phyloP scores from a whole-genome alignment of 2,329 filamentous ascomycete genomes.

The Trichophaea hybrida region DNA sequence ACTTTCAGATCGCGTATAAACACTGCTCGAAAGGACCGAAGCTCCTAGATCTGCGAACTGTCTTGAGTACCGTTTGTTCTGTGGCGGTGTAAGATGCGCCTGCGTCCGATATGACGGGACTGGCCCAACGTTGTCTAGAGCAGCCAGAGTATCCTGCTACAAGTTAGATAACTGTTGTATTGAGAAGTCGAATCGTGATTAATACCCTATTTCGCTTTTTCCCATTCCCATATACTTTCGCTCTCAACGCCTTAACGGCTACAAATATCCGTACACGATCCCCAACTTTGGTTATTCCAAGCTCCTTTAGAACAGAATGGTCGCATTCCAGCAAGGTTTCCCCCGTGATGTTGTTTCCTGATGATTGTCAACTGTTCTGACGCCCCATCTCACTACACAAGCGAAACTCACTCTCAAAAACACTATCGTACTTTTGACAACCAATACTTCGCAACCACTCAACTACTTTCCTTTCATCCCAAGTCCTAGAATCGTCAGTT shows the following conservation, averaged over 20 bases:
- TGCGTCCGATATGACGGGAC: slow-evolving; percentile 28
- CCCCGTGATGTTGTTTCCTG: slow-evolving; percentile 87
- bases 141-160: slow-evolving; percentile 17
- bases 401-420: slow-evolving; percentile 43
- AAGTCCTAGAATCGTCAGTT: slow-evolving; percentile 38
- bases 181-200: neutral
- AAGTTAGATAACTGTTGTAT: neutral
- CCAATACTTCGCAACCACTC: slow-evolving; percentile 86
- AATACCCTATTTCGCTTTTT: slow-evolving; percentile 73
- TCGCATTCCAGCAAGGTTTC: slow-evolving; percentile 95
- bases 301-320: slow-evolving; percentile 88
- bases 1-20: slow-evolving; percentile 19
- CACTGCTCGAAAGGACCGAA: slow-evolving; percentile 16
- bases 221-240: slow-evolving; percentile 58
- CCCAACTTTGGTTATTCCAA: slow-evolving; percentile 95
- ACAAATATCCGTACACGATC: slow-evolving; percentile 85
- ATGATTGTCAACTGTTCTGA: neutral
- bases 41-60: slow-evolving; percentile 27
- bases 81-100: slow-evolving; percentile 35
- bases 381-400: slow-evolving; percentile 14
- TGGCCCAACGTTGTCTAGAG: slow-evolving; percentile 19
- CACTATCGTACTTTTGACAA: slow-evolving; percentile 71
- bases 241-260: slow-evolving; percentile 68
- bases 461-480: slow-evolving; percentile 83
- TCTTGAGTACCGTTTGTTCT: slow-evolving; percentile 34